phyloP scores from a whole-genome alignment of 1,284 basidiomycete species.

The Trichosporon asahii region DNA sequence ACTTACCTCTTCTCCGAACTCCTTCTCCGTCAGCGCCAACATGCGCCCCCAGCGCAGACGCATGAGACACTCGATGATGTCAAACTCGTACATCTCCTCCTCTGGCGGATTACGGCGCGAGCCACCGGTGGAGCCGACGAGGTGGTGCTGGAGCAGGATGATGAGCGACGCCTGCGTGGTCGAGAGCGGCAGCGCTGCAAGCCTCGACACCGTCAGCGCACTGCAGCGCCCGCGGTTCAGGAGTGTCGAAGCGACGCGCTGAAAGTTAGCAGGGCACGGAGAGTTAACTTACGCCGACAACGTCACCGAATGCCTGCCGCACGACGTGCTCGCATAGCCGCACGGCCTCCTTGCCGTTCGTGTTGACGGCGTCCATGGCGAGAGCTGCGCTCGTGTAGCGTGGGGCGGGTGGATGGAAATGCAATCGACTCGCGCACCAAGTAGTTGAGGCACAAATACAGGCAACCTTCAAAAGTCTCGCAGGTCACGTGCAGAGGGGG shows the following conservation, averaged over 20 bases:
- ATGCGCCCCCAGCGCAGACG: slow-evolving; percentile 74
- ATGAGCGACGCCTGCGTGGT: slow-evolving; percentile 64
- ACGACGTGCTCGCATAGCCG: slow-evolving; percentile 51
- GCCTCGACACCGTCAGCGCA: slow-evolving; percentile 58
- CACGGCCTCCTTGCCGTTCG: slow-evolving; percentile 52
- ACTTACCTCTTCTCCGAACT: slow-evolving; percentile 68
- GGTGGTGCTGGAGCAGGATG: slow-evolving; percentile 85
- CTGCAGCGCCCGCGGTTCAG: slow-evolving; percentile 79
- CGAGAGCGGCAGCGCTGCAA: slow-evolving; percentile 67
- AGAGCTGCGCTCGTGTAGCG: not conserved
- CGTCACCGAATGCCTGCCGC: slow-evolving; percentile 46
- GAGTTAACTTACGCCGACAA: slow-evolving; percentile 42
- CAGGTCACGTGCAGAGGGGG: not conserved
- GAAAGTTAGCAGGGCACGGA: not conserved
- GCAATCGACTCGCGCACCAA: not conserved
- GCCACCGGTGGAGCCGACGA: slow-evolving; percentile 75
- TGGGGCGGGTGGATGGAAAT: not conserved
- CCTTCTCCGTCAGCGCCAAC: slow-evolving; percentile 66
- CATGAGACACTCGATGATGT: slow-evolving; percentile 72
- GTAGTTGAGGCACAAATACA: not conserved
- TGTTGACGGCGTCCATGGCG: slow-evolving; percentile 24
- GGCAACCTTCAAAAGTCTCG: not conserved
- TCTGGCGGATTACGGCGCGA: slow-evolving; percentile 58
- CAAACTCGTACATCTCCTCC: slow-evolving; percentile 62
- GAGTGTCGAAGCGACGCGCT: slow-evolving; percentile 79